Percentiles rank a stretch among this genome's conserved stretches.
Conservation (phyloP, 345 rosid genomes). For the Hypericum androsaemum region DNA sequence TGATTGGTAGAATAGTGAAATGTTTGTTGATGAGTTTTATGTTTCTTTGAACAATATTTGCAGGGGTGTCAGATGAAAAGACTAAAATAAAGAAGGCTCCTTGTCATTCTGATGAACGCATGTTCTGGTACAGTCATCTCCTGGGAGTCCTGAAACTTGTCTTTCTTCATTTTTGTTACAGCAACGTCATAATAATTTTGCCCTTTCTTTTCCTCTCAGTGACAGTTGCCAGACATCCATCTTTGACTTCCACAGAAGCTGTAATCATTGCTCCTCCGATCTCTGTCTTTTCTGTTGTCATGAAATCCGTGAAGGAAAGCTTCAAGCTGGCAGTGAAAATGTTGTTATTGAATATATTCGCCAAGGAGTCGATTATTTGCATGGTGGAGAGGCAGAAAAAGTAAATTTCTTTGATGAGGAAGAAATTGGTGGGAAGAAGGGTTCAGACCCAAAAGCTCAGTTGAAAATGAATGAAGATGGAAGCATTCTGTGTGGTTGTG, state of each 20-base stretch:
- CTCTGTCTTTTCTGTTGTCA: constrained; percentile 20
- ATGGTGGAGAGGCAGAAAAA: not conserved
- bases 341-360: constrained; percentile 1
- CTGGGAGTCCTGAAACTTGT: no score
- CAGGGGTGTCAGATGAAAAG: constrained; percentile 17
- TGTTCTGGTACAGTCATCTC: constrained; percentile 25
- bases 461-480: no score
- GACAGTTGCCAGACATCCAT: constrained; percentile 44
- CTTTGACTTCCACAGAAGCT: constrained; percentile 19
- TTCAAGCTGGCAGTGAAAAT: constrained; percentile 6
- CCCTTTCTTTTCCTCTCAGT: constrained; percentile 5
- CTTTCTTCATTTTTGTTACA: no score
- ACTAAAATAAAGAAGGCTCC: constrained; percentile 13
- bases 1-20: no score
- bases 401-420: no score
- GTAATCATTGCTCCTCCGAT: constrained; percentile 19
- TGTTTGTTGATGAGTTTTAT: not conserved
- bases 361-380: not conserved
- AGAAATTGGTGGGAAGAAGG: no score
- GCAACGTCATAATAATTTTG: no score
- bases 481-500: no score
- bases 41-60: not conserved
- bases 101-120: constrained; percentile 21
- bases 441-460: no score
- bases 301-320: constrained; percentile 16